These are phyloP conservation scores for Heliamphora exappendiculata DNA, from an alignment of 148 eudicot genomes.

Conservation along the genomic window DNA sequence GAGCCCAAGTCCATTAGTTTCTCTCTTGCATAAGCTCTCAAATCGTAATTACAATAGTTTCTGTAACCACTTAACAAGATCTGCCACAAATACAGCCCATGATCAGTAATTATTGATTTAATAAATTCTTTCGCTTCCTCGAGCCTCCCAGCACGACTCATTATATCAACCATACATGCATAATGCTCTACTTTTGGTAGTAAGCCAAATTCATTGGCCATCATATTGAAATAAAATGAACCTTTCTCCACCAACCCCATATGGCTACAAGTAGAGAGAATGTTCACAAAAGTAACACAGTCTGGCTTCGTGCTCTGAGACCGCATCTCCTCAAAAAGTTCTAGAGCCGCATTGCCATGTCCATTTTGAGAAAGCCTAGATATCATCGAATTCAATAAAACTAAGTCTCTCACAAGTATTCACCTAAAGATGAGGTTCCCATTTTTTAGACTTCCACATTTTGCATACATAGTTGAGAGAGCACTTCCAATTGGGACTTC, in stretches of 20 bases:
- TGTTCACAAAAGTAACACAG: conserved; percentile 50
- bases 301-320: conserved; percentile 42
- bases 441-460: conserved; percentile 52
- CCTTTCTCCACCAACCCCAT: conserved; percentile 53
- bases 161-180: conserved; percentile 59
- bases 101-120: conserved; percentile 39
- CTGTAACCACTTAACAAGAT: conserved; percentile 50
- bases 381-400: conserved; percentile 64
- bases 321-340: conserved; percentile 53
- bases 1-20: conserved; percentile 55
- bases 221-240: conserved; percentile 37
- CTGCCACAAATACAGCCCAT: conserved; percentile 56
- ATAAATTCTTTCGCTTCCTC: conserved; percentile 52
- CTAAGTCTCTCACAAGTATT: conserved; percentile 40
- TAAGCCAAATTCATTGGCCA: conserved; percentile 33
- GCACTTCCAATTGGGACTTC: conserved; percentile 50
- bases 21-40: conserved; percentile 72
- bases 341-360: conserved; percentile 37
- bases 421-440: conserved; percentile 37
- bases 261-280: conserved; percentile 62
- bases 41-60: conserved; percentile 40
- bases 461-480: conserved; percentile 55
- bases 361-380: conserved; percentile 65
- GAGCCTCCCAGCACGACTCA: conserved; percentile 58
- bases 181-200: conserved; percentile 49